Percentiles rank a stretch among this genome's conserved stretches.
phyloP scores from a whole-genome alignment of 768 basidiomycete genomes.

The Pholiota molesta region DNA sequence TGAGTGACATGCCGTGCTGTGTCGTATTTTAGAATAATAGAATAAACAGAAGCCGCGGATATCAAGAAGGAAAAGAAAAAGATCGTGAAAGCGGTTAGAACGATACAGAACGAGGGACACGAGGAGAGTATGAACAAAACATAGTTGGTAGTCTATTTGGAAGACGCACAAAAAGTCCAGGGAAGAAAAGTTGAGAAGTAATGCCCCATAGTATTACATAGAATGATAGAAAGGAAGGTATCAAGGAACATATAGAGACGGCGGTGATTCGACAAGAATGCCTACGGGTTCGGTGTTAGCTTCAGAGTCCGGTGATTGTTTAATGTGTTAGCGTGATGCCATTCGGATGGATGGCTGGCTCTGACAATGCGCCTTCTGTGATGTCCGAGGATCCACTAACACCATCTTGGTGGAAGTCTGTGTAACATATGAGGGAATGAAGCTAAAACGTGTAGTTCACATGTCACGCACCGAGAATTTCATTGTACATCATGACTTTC shows the following conservation, averaged over 20 bases:
- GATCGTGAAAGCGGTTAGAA: not conserved
- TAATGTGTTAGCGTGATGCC: conserved; percentile 21
- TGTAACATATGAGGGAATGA: not conserved
- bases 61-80: not conserved
- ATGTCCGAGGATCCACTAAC: conserved; percentile 48
- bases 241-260: not conserved
- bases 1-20: not conserved
- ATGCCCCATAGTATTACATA: conserved; percentile 5
- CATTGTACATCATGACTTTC: conserved; percentile 99
- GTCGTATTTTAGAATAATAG: not conserved
- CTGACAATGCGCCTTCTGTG: conserved; percentile 71
- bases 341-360: conserved; percentile 45
- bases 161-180: not conserved
- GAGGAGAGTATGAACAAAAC: not conserved
- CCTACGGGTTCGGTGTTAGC: not conserved
- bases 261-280: not conserved
- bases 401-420: conserved; percentile 82
- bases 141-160: not conserved
- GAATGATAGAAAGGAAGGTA: not conserved
- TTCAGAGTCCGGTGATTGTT: not conserved
- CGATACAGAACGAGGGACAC: not conserved
- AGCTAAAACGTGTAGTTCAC: not conserved
- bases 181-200: not conserved
- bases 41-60: not conserved
- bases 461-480: conserved; percentile 79